Base-by-base conservation (phyloP, 179 eudicot species). In the Monotropa hypopitys region DNA sequence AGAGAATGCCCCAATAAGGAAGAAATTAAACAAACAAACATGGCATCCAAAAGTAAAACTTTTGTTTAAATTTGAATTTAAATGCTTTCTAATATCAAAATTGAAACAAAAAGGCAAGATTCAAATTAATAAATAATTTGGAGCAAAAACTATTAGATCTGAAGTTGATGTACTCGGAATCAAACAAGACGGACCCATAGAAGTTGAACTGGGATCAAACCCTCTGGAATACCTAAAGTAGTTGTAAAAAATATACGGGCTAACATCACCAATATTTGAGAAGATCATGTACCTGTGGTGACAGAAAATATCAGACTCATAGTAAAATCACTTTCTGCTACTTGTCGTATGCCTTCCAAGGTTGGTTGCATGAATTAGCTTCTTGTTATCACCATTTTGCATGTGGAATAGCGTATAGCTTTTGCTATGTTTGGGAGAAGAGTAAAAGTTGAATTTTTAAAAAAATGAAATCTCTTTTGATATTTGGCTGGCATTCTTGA, bases 141-240 rank as follows among this genome's bases (percentile, higher is more conserved):
- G n/a, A n/a, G n/a, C n/a, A n/a, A n/a, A n/a, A n/a, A n/a, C n/a
- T n/a, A n/a, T n/a, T n/a, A n/a, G n/a, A n/a, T n/a, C n/a, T n/a
- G n/a, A n/a, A n/a, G n/a, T n/a, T n/a, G n/a, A n/a, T n/a, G n/a
- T n/a, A n/a, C n/a, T n/a, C n/a, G n/a, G n/a, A n/a, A n/a, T n/a
- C n/a, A n/a, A 65, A 94, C 98, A 80, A 94, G 87, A 87, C 92
- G 92, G 80, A 94, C 98, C 98, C 98, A 94, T 59, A 94, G 88
- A 84, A 94, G 98, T 88, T 94, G 97, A 82, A 94, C 98, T 61
- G 98, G 97, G 46, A 94, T 94, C 76, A 94, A 86, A 72, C 98
- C 97, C 81, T 94, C 98, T 0, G 98, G 98, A 80, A 94, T 92
- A 56, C 98, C 98, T 79, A 94, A 78, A 67, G 97, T 97, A 74